Evolutionary conservation across 2,329 filamentous ascomycete genomes (phyloP).

Genomic region (Daldinia sp.): DNA sequence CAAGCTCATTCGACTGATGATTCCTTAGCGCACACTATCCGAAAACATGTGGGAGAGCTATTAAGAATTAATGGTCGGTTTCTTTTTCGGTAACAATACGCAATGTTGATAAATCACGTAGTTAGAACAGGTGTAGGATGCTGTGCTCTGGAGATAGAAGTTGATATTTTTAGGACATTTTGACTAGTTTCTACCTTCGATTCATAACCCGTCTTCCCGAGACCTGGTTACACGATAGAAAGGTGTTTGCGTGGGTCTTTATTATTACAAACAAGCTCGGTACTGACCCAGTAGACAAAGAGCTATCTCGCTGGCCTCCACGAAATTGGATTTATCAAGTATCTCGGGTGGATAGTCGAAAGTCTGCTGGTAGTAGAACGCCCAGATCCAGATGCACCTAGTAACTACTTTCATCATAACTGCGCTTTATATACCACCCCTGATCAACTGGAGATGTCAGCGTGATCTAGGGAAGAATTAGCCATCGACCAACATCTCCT

Average conservation of each 20-base stretch:
- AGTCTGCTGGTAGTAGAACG: neutral
- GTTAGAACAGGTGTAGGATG: constrained; percentile 14
- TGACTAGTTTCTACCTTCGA: neutral
- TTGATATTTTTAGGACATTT: too few species aligned
- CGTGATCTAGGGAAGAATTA: neutral
- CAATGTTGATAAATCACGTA: constrained; percentile 4
- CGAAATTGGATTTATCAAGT: neutral
- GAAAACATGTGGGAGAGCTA: constrained; percentile 1
- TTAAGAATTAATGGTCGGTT: constrained; percentile 21
- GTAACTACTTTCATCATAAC: neutral
- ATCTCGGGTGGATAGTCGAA: too few species aligned
- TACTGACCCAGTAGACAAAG: neutral
- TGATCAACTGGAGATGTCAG: neutral
- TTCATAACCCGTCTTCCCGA: neutral
- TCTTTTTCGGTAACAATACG: constrained; percentile 24
- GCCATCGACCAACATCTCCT: neutral
- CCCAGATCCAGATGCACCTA: too few species aligned
- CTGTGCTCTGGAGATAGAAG: constrained; percentile 20
- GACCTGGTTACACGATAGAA: neutral
- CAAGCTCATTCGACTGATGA: neutral
- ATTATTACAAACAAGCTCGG: neutral
- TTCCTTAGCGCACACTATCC: neutral
- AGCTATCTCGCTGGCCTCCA: neutral
- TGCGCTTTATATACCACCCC: neutral
- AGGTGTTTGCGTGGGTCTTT: neutral